Base-by-base conservation (phyloP, 2,329 filamentous ascomycete genomes). In the Seiridium cupressi region DNA sequence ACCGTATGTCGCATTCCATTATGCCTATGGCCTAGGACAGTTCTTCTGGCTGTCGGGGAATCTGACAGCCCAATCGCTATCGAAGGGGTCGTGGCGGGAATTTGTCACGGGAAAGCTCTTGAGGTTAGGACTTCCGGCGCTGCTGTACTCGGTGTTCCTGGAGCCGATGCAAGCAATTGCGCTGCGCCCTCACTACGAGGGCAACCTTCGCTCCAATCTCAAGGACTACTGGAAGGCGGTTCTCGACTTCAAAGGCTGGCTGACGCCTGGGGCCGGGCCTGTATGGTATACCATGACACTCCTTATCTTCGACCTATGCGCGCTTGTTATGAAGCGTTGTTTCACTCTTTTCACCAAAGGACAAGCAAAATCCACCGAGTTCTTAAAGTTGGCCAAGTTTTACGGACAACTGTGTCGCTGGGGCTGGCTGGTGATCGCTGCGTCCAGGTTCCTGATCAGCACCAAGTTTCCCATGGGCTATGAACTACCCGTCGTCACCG, bases 221-320 rank as follows among this genome's bases (percentile, higher is more conserved):
- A 60, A 55, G 58, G 51, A 13, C 18, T 60, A 60, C 51, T 4
- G 10, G 5, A 10, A 60, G 7, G 58, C 58, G 6, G 11, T 60
- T 36, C 38, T 13, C 58, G 32, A 60, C 18, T 60, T 60, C 51
- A 48, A 48, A 44, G 58, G 58, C 44, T 34, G 36, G 44, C 13
- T 42, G 38, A 42, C 7, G 38, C 38, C 38, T 7, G 34, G 31
- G 5, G 11, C 42, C 13, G 58, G 58, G 3, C 26, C 51, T 18
- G 58, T 35, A n/a, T 60, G 58, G 58, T 55, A 55, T 13, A 55
- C 58, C 5, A 38, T 38, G 32, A 60, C 58, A 35, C 49, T 60
- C n/a, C 58, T 60, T n/a, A 36, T 44, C 26, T 9, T 60, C 32
- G 58, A 60, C 51, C 32, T 60, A 7, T 55, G 49, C 51, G 49